Base-by-base conservation (phyloP, 2,329 filamentous ascomycete genomes). In the Chrysosporium keratinophilum region DNA sequence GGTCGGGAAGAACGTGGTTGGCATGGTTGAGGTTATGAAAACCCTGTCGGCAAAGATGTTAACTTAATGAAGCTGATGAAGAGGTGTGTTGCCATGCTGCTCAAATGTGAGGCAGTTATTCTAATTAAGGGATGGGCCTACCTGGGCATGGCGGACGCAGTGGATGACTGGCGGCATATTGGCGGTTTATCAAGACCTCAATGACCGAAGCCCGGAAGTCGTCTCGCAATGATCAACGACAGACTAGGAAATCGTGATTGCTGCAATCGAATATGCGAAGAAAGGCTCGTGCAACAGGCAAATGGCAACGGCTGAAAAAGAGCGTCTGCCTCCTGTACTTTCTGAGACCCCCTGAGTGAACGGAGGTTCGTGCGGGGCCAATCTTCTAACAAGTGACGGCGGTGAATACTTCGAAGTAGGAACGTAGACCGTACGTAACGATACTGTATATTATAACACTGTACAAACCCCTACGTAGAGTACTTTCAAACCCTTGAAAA, bases 1-100 rank as follows among this genome's bases (percentile, higher is more conserved):
- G 89, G 65, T 96, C 90, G n/a, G 67, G 82, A 40, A 95, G 74
- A 57, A 72, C 64, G 65, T 90, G 84, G 70, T 90, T 88, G 58
- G 78, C 83, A 23, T 74, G 63, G 58, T 64, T 76, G 64, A 93
- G 78, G 69, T 95, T 95, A 77, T 95, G 90, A 65, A 80, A 81
- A 70, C 88, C 89, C 71, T 88, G 76, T 10, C 14, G 1, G 12
- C 31, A 35, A 49, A 31, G 19, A 41, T n/a, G 37, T 50, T 12
- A 39, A 37, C 20, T 14, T 31, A 19, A 39, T 15, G 19, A n/a
- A n/a, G n/a, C n/a, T n/a, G 31, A 12, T 5, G 10, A 33, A 12
- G n/a, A 28, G 5, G 19, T 5, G n/a, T 14, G 17, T 11, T 19
- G 3, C 31, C n/a, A 28, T 2, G n/a, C 33, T 20, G n/a, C n/a